Base-by-base conservation (phyloP, 2,329 filamentous ascomycete species). In the Fusarium sp. region DNA sequence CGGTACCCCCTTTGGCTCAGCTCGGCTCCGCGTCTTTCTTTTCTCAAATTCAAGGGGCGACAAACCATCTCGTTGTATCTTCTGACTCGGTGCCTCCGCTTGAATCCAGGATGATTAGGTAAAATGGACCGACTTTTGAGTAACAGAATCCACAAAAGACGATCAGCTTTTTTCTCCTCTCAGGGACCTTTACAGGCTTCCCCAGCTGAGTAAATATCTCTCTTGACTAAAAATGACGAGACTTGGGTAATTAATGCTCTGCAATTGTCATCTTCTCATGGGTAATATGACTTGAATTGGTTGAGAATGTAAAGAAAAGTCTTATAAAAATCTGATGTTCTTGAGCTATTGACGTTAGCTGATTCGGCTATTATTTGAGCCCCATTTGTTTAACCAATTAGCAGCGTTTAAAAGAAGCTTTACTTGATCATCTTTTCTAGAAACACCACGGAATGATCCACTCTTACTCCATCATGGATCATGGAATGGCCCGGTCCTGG, bases 51-150 rank as follows among this genome's bases (percentile, higher is more conserved):
- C 46, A 69, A 69, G 54, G 53, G 68, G 52, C 56, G 37, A 69
- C 52, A 53, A 15, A 13, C 56, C 56, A 62, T 69, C 8, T 18
- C 9, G 30, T 33, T 49, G 9, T 41, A 37, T 58, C 65, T 54
- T 69, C 32, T 72, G 70, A 60, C 59, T 73, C 70, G 70, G 59
- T 5, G 42, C 55, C 68, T 69, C 68, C 64, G 64, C 57, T 60
- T 38, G 37, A 37, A 18, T 35, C 64, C 33, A 55, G 54, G 45
- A 30, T 45, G 58, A 73, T 73, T 73, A 73, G 59, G 71, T 73
- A 73, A 73, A 73, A 73, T 72, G 68, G 68, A 71, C 64, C 68
- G 68, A 73, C 30, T 72, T 70, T 57, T 73, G 68, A 69, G 71
- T 74, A 73, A 73, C 44, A 48, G 71, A 73, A 73, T 73, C 71